Evolutionary conservation across 2,329 filamentous ascomycete genomes (phyloP).

Genomic region (Aspergillus viridinutans): DNA sequence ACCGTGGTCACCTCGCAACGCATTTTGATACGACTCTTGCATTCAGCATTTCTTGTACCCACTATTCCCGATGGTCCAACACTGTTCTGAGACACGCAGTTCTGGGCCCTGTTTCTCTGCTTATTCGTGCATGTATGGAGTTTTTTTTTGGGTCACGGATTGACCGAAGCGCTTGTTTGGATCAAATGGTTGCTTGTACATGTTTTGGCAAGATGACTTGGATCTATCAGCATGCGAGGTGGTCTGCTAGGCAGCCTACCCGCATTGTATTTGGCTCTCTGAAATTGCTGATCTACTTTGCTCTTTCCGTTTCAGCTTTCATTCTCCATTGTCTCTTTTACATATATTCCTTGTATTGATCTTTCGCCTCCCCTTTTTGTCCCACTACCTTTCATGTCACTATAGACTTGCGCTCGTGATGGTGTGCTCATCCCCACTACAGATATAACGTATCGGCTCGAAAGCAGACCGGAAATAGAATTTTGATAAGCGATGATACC

Average conservation of each 20-base stretch:
- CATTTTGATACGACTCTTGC: slow-evolving; percentile 23
- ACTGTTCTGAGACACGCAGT: not conserved
- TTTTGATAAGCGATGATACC: not conserved
- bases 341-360: slow-evolving; percentile 7
- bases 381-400: slow-evolving; percentile 11
- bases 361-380: slow-evolving; percentile 5
- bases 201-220: slow-evolving; percentile 20
- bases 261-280: slow-evolving; percentile 10
- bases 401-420: slow-evolving; percentile 25
- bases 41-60: slow-evolving; percentile 21
- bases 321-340: slow-evolving; percentile 10
- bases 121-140: slow-evolving; percentile 20
- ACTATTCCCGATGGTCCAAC: slow-evolving; percentile 6
- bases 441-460: slow-evolving; percentile 16
- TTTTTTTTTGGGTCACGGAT: slow-evolving; percentile 19
- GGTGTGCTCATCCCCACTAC: slow-evolving; percentile 10
- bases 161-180: slow-evolving; percentile 16
- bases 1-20: slow-evolving; percentile 6
- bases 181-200: slow-evolving; percentile 20
- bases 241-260: slow-evolving; percentile 14
- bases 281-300: not conserved
- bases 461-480: slow-evolving; percentile 9
- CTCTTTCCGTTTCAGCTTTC: slow-evolving; percentile 6
- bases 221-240: slow-evolving; percentile 13
- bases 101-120: not conserved